Base-by-base conservation (phyloP, 2,329 filamentous ascomycete genomes). In the Fusarium decemcellulare region DNA sequence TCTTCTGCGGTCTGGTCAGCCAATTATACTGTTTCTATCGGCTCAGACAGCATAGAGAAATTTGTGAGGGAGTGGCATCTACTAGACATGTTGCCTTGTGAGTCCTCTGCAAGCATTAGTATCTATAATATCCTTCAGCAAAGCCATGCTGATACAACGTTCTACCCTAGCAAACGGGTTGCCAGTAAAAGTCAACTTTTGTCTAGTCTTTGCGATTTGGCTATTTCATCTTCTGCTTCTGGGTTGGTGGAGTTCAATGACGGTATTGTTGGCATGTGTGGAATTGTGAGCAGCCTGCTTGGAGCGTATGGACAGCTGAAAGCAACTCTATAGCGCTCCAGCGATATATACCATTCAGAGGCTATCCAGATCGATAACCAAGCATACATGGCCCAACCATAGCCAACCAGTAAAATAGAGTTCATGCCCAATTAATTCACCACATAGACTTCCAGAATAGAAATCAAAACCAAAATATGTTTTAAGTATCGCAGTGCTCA, bases 21-120 rank as follows among this genome's bases (percentile, higher is more conserved):
- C 52, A 63, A 23, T 11, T 67, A 30, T 67, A 67, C 30, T 63
- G 47, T 11, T 42, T 63, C 23, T 67, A 30, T 32, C 64, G 51
- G 40, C 53, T 67, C 27, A 53, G 30, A 39, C 39, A 10, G 15
- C 39, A 9, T 12, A 34, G 9, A 12, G 9, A 34, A 43, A 16
- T 16, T 12, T 11, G 16, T 10, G 27, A 40, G 0, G 8, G 29
- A 12, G 16, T n/a, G 12, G 52, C 59, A 37, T 16, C 6, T 42
- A 1, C 39, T n/a, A 59, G 36, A 18, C 58, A 29, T 15, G 59
- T 32, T 4, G 15, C 63, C 0, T 67, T 67, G 59, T 63, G 32
- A 67, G 64, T 53, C 18, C 29, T 29, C 14, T 9, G 15, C 8
- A 40, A 34, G 23, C 5, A 18, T 2, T 8, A 23, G 30, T 11